phyloP scores from a whole-genome alignment of 2,329 filamentous ascomycete genomes.

The Neofusicoccum sp. region DNA sequence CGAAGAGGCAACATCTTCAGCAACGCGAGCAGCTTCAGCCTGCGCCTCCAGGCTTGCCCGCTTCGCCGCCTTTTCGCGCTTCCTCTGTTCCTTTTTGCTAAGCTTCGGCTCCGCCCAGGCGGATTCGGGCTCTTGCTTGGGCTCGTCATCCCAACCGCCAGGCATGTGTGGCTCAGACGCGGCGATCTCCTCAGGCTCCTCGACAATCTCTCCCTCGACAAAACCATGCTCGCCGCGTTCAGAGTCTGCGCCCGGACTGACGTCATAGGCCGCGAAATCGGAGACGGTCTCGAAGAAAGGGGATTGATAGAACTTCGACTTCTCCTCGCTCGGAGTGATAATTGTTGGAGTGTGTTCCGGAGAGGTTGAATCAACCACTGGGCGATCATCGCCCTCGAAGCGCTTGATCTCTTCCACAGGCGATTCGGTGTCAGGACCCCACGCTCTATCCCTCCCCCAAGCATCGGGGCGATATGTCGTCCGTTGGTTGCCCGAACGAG shows the following conservation, averaged over 20 bases:
- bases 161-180: slow-evolving; percentile 55
- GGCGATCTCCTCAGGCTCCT: slow-evolving; percentile 59
- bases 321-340: slow-evolving; percentile 22
- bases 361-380: slow-evolving; percentile 25
- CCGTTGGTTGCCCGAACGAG: slow-evolving; percentile 33
- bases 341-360: slow-evolving; percentile 26
- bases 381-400: slow-evolving; percentile 27
- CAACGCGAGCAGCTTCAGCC: slow-evolving; percentile 27
- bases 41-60: slow-evolving; percentile 25
- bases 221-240: slow-evolving; percentile 31
- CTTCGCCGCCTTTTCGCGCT: slow-evolving; percentile 27
- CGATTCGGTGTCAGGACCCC: slow-evolving; percentile 11
- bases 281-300: slow-evolving; percentile 48
- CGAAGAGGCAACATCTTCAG: slow-evolving; percentile 5
- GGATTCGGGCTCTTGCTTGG: slow-evolving; percentile 17
- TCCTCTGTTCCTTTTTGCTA: slow-evolving; percentile 31
- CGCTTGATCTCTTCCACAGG: slow-evolving; percentile 30
- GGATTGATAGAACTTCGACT: slow-evolving; percentile 33
- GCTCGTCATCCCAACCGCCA: slow-evolving; percentile 58
- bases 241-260: slow-evolving; percentile 30
- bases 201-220: slow-evolving; percentile 37
- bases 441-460: slow-evolving; percentile 22
- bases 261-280: slow-evolving; percentile 33
- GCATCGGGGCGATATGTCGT: slow-evolving; percentile 34
- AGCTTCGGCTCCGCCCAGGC: slow-evolving; percentile 30